Evolutionary conservation across 1,284 basidiomycete genomes (phyloP).

Genomic region (Marasmius tenuissimus): DNA sequence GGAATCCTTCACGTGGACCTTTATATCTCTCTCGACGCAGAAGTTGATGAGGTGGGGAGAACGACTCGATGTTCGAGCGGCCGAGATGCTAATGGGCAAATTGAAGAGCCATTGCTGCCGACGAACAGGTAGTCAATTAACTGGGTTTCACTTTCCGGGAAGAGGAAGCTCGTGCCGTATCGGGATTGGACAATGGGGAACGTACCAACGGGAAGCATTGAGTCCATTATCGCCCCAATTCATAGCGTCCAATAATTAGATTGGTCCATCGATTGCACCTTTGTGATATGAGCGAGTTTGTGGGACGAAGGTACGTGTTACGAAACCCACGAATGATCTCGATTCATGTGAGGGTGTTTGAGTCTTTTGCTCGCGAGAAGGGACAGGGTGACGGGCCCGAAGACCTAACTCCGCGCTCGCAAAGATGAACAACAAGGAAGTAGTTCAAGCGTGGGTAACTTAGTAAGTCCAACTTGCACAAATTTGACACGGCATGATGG

Average conservation of each 20-base stretch:
- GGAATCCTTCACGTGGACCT: no score
- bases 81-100: conserved; percentile 82
- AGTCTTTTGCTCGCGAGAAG: conserved; percentile 40
- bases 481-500: not conserved
- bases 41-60: conserved; percentile 86
- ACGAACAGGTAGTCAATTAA: not conserved
- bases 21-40: no score
- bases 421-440: no score
- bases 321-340: conserved; percentile 87
- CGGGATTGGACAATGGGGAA: conserved; percentile 12
- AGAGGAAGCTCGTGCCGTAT: not conserved
- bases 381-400: conserved; percentile 23
- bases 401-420: no score
- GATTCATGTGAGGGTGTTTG: conserved; percentile 31
- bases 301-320: conserved; percentile 90
- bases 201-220: conserved; percentile 88
- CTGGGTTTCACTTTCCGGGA: no score
- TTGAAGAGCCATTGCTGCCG: conserved; percentile 97
- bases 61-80: conserved; percentile 92
- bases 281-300: conserved; percentile 82
- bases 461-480: not conserved
- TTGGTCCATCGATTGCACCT: conserved; percentile 81
- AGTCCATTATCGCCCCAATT: conserved; percentile 91
- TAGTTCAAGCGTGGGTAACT: not conserved
- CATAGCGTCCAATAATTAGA: conserved; percentile 95